These are phyloP conservation scores for Stentor coeruleus DNA, from an alignment of 73 alveolate species.

Conservation along the genomic window DNA sequence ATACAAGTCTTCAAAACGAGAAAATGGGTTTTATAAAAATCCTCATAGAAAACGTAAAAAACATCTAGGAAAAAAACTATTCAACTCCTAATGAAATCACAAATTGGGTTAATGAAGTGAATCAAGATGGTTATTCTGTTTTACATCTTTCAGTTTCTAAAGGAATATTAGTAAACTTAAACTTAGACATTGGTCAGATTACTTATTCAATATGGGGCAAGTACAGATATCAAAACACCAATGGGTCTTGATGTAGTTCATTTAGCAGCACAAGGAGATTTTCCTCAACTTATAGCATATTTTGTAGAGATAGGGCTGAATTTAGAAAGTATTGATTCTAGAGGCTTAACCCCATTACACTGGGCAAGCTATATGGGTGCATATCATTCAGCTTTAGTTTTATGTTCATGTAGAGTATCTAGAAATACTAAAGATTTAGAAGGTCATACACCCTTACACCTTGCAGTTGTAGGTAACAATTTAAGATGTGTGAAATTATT, in stretches of 20 bases:
- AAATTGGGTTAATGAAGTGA: conserved; percentile 44
- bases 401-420: conserved; percentile 66
- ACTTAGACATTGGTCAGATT: conserved; percentile 47
- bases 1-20: not conserved
- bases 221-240: conserved; percentile 59
- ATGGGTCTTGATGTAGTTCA: conserved; percentile 70
- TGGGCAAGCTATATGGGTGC: conserved; percentile 94
- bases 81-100: not conserved
- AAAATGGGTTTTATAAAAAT: not conserved
- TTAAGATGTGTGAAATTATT: conserved; percentile 71
- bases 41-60: not conserved
- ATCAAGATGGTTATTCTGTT: conserved; percentile 86
- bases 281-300: conserved; percentile 66
- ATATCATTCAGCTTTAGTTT: conserved; percentile 66
- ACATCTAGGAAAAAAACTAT: not conserved
- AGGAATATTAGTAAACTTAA: conserved; percentile 61
- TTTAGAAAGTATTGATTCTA: conserved; percentile 55
- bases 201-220: conserved; percentile 79
- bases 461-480: conserved; percentile 73
- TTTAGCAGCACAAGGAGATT: conserved; percentile 91
- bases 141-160: conserved; percentile 85
- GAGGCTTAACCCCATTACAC: conserved; percentile 89
- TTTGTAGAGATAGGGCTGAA: conserved; percentile 56
- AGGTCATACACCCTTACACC: conserved; percentile 84
- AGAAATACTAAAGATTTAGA: conserved; percentile 71